phyloP scores from a whole-genome alignment of 805 yeast species.

The Metschnikowia peoriensis region DNA sequence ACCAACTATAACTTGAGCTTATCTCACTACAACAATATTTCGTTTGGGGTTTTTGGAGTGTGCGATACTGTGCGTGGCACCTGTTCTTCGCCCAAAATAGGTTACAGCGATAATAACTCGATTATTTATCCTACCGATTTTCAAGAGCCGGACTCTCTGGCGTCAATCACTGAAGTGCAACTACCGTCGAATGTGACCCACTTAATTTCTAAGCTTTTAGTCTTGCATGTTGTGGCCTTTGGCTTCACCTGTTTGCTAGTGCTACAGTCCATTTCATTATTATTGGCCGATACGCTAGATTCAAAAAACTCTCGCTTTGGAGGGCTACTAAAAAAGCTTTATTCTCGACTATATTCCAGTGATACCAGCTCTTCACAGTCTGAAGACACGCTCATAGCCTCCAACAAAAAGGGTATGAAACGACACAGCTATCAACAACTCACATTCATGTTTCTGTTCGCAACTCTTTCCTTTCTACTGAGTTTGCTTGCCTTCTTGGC shows the following conservation, averaged over 20 bases:
- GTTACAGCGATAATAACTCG: slow-evolving; percentile 27
- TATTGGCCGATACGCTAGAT: neutral
- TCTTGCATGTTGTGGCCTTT: slow-evolving; percentile 42
- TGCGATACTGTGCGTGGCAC: slow-evolving; percentile 27
- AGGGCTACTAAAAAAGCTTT: neutral
- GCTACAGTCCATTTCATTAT: slow-evolving; percentile 6
- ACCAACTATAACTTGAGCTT: slow-evolving; percentile 26
- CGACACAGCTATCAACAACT: slow-evolving; percentile 22
- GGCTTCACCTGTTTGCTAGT: slow-evolving; percentile 24
- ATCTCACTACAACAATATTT: slow-evolving; percentile 29
- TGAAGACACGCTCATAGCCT: neutral
- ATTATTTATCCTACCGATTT: slow-evolving; percentile 8
- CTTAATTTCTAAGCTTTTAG: slow-evolving; percentile 39
- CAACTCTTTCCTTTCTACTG: slow-evolving; percentile 67
- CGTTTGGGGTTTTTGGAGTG: slow-evolving; percentile 46
- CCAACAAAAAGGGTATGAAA: neutral
- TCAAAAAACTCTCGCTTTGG: neutral
- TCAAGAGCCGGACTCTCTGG: slow-evolving; percentile 1
- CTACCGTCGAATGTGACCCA: slow-evolving; percentile 42
- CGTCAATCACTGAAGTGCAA: slow-evolving; percentile 24
- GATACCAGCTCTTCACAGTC: neutral
- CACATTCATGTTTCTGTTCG: slow-evolving; percentile 52
- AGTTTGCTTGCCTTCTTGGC: slow-evolving; percentile 74
- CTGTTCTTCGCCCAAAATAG: slow-evolving; percentile 37
- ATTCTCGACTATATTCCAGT: neutral